Evolutionary conservation across 2,329 filamentous ascomycete species (phyloP).

Genomic region (Xylariaceae sp.): DNA sequence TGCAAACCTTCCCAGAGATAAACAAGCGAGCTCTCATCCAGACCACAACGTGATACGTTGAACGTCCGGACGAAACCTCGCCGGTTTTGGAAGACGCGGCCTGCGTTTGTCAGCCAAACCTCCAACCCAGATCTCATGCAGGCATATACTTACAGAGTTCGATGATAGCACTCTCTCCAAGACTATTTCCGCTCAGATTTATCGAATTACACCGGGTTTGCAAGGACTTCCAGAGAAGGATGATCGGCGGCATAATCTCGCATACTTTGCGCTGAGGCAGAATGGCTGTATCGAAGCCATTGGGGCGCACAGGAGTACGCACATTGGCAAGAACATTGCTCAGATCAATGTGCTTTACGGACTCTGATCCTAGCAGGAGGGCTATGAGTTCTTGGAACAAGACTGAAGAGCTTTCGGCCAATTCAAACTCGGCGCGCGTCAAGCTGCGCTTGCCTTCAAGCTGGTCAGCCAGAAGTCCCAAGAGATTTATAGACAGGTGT

Average conservation of each 20-base stretch:
- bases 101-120: slow-evolving; percentile 8
- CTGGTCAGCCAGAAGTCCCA: slow-evolving; percentile 12
- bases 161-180: slow-evolving; percentile 39
- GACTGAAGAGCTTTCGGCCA: slow-evolving; percentile 41
- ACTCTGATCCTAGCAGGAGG: slow-evolving; percentile 47
- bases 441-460: slow-evolving; percentile 29
- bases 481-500: too few species aligned
- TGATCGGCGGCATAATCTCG: slow-evolving; percentile 40
- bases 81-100: slow-evolving; percentile 22
- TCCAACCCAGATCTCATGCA: not conserved
- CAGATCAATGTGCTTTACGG: slow-evolving; percentile 46
- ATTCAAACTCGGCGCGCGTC: slow-evolving; percentile 39
- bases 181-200: slow-evolving; percentile 40
- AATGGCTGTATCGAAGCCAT: too few species aligned
- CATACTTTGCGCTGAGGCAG: too few species aligned
- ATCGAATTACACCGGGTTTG: slow-evolving; percentile 44
- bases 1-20: slow-evolving; percentile 40
- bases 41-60: slow-evolving; percentile 42
- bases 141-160: slow-evolving; percentile 34
- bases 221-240: slow-evolving; percentile 40
- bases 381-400: slow-evolving; percentile 51
- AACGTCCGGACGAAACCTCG: slow-evolving; percentile 37
- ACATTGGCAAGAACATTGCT: slow-evolving; percentile 31
- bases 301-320: slow-evolving; percentile 8
- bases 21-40: slow-evolving; percentile 41